A percentile compares a stretch with the other conserved stretches of the same genome.
Evolutionary conservation across 1,139 yeast species (phyloP).

Genomic region (Saccharomyces hybrid): DNA sequence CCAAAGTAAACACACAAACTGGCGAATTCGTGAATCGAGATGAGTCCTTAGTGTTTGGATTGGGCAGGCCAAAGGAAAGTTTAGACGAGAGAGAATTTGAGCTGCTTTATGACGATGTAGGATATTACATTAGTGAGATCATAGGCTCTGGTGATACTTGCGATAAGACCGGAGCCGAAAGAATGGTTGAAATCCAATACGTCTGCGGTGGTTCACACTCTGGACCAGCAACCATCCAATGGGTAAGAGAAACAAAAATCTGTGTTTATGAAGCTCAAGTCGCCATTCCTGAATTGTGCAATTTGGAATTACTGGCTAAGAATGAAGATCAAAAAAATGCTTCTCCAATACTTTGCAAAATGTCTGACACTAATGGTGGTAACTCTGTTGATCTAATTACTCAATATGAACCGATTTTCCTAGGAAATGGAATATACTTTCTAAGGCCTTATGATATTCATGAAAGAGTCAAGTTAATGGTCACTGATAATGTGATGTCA

Average conservation of each 20-base stretch:
- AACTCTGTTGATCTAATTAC: slow-evolving; percentile 14
- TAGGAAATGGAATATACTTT: slow-evolving; percentile 22
- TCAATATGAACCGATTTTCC: slow-evolving; percentile 18
- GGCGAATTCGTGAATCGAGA: slow-evolving; percentile 18
- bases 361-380: neutral
- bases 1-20: slow-evolving; percentile 7
- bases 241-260: slow-evolving; percentile 57
- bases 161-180: slow-evolving; percentile 57
- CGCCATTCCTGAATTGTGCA: slow-evolving; percentile 53
- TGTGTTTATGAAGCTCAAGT: slow-evolving; percentile 65
- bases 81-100: slow-evolving; percentile 20
- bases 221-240: slow-evolving; percentile 32
- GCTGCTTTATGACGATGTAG: slow-evolving; percentile 32
- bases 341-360: slow-evolving; percentile 14
- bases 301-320: slow-evolving; percentile 21
- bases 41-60: slow-evolving; percentile 32
- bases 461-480: slow-evolving; percentile 14
- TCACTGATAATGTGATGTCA: slow-evolving; percentile 13
- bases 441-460: slow-evolving; percentile 9
- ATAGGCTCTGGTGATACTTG: slow-evolving; percentile 60
- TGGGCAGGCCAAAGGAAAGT: slow-evolving; percentile 37
- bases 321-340: slow-evolving; percentile 22
- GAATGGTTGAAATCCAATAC: slow-evolving; percentile 59
- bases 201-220: slow-evolving; percentile 46
- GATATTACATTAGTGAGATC: slow-evolving; percentile 44